phyloP scores from a whole-genome alignment of 306 rosid species.

The Fragaria iinumae region DNA sequence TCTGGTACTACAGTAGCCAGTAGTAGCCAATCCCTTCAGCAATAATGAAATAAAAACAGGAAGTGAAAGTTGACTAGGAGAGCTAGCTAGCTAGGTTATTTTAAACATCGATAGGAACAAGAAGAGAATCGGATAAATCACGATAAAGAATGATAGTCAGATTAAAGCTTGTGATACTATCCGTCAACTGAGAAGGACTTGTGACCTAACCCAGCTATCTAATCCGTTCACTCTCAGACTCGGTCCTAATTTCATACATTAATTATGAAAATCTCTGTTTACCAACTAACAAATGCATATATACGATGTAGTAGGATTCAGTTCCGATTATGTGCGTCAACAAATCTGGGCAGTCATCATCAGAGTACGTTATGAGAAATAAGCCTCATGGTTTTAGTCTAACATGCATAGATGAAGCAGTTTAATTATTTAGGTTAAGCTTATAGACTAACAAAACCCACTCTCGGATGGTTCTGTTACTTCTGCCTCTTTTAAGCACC shows the following conservation, averaged over 20 bases:
- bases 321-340: too few species aligned
- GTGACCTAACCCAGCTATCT: not conserved
- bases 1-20: not conserved
- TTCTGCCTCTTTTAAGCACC: not conserved
- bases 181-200: slow-evolving; percentile 3
- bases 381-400: too few species aligned
- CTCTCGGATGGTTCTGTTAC: too few species aligned
- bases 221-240: not conserved
- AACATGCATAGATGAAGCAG: too few species aligned
- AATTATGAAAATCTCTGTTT: not conserved
- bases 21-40: not conserved
- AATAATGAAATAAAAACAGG: not conserved
- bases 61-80: not conserved
- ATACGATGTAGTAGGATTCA: not conserved
- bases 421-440: not conserved
- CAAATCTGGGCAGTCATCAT: not conserved
- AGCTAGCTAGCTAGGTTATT: not conserved
- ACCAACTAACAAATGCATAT: not conserved
- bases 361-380: not conserved
- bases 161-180: not conserved
- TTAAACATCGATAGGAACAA: not conserved
- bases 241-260: not conserved
- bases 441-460: not conserved
- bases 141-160: not conserved
- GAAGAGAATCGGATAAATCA: not conserved